Percentiles rank a stretch among this genome's conserved stretches.
These are phyloP conservation scores for Dactylellina haptotyla DNA, from an alignment of 2,329 filamentous ascomycete species.

Conservation along the genomic window DNA sequence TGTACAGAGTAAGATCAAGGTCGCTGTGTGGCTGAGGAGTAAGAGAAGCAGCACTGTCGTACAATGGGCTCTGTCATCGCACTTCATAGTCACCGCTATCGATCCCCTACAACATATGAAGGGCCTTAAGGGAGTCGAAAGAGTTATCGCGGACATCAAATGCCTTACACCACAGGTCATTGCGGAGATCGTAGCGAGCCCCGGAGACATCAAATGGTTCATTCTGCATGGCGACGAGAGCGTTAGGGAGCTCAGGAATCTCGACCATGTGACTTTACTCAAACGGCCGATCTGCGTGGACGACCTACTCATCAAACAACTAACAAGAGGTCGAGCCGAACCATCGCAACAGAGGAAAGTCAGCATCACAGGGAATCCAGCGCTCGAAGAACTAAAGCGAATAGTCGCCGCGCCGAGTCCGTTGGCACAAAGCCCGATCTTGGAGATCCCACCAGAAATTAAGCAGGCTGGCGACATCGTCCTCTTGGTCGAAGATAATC, in stretches of 20 bases:
- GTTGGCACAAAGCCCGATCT: constrained; percentile 44
- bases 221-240: constrained; percentile 47
- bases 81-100: constrained; percentile 25
- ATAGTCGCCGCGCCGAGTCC: constrained; percentile 43
- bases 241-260: constrained; percentile 39
- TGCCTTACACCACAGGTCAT: constrained; percentile 48
- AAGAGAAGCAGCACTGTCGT: constrained; percentile 45
- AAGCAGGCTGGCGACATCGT: constrained; percentile 29
- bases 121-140: constrained; percentile 32
- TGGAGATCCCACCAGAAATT: constrained; percentile 46
- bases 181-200: constrained; percentile 36
- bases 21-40: constrained; percentile 46
- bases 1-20: constrained; percentile 39
- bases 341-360: constrained; percentile 16
- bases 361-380: constrained; percentile 39
- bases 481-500: constrained; percentile 50
- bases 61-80: constrained; percentile 45
- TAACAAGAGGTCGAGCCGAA: constrained; percentile 36
- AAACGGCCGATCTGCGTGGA: constrained; percentile 49
- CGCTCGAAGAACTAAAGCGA: constrained; percentile 42
- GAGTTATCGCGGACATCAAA: constrained; percentile 46
- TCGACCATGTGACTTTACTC: constrained; percentile 34
- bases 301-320: constrained; percentile 38
- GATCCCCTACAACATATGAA: constrained; percentile 23
- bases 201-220: constrained; percentile 34